These are phyloP conservation scores for Xylaria hypoxylon DNA, from an alignment of 2,329 filamentous ascomycete genomes.

Conservation along the genomic window DNA sequence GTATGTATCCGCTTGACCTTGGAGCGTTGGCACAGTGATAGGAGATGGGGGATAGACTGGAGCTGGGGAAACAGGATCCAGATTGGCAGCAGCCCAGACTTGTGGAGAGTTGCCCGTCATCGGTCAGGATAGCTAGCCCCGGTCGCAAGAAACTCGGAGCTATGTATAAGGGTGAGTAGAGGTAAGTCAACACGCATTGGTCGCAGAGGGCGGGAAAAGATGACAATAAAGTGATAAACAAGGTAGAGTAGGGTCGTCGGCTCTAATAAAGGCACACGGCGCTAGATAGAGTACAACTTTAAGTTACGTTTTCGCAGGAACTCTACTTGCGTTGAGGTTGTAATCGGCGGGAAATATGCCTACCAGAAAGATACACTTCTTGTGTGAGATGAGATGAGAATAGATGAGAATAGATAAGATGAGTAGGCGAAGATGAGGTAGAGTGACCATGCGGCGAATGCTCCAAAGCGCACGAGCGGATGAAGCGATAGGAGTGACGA, in stretches of 20 bases:
- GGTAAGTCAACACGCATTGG: not conserved
- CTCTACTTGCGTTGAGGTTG: not conserved
- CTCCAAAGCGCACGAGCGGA: not conserved
- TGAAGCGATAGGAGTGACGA: not conserved
- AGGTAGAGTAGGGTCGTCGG: not conserved
- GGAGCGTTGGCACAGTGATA: constrained; percentile 62
- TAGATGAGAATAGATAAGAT: not conserved
- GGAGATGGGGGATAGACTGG: constrained; percentile 61
- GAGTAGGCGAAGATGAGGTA: not conserved
- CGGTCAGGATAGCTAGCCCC: constrained; percentile 41
- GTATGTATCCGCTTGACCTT: constrained; percentile 64
- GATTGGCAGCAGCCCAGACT: constrained; percentile 64
- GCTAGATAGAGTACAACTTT: not conserved
- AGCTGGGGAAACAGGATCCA: constrained; percentile 64
- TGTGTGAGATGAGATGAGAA: not conserved
- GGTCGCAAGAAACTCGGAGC: not conserved
- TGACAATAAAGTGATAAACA: not conserved
- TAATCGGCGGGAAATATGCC: not conserved
- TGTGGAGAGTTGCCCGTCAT: constrained; percentile 62
- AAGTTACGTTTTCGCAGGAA: not conserved
- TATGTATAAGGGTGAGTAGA: constrained; percentile 4
- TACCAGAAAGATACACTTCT: not conserved
- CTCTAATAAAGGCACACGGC: not conserved
- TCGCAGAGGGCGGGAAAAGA: not conserved
- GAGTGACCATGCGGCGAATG: not conserved